Percentiles rank a stretch among this genome's conserved stretches.
phyloP scores from a whole-genome alignment of 2,329 filamentous ascomycete genomes.

The Juglanconis oblonga region DNA sequence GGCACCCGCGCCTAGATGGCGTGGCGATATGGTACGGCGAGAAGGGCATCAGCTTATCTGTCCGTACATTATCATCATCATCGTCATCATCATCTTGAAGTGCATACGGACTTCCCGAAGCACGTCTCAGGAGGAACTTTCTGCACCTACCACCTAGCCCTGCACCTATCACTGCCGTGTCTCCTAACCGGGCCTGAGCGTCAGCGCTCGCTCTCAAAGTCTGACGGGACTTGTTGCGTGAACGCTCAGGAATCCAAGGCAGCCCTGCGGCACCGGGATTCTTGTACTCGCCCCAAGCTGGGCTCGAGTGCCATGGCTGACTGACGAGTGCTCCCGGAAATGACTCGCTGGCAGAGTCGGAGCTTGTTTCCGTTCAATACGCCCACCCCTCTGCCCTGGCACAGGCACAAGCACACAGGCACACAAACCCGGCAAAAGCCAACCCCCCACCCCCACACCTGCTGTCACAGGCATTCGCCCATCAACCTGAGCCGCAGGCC shows the following conservation, averaged over 20 bases:
- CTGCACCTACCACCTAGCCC: not conserved
- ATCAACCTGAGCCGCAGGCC: constrained; percentile 1
- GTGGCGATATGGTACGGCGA: not conserved
- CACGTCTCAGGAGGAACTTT: not conserved
- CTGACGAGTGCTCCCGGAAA: constrained; percentile 12
- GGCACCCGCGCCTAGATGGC: not conserved
- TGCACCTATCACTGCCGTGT: not conserved
- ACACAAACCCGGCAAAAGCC: constrained; percentile 6
- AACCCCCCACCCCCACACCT: constrained; percentile 15
- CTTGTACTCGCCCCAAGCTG: not conserved
- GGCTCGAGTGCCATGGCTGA: not conserved
- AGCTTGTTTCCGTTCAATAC: constrained; percentile 11
- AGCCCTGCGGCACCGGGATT: not conserved
- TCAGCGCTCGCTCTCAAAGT: not conserved
- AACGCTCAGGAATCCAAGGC: not conserved
- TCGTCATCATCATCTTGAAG: not conserved
- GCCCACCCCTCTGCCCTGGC: constrained; percentile 6
- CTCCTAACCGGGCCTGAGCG: not conserved
- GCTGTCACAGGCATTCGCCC: constrained; percentile 9
- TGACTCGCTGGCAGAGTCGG: constrained; percentile 16
- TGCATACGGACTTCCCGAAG: not conserved
- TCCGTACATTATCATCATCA: not conserved
- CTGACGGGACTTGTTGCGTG: not conserved
- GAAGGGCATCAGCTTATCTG: not conserved
- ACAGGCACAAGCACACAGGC: no score